Evolutionary conservation across 352 stramenopile genomes (phyloP).

Genomic region (Globisporangium splendens): DNA sequence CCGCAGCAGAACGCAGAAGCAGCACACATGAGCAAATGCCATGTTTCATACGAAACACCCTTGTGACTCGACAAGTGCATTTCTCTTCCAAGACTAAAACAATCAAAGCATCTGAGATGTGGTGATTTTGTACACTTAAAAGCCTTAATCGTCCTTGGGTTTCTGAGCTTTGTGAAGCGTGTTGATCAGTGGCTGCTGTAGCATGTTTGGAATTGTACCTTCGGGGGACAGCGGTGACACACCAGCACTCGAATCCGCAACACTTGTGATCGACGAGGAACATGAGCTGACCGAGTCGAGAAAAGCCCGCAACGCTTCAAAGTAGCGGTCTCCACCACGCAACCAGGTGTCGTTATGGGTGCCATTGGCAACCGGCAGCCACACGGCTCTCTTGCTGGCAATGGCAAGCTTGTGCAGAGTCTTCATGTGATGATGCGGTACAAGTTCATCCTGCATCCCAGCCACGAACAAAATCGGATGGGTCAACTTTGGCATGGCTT

Average conservation of each 20-base stretch:
- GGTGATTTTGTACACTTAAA: background rate
- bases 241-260: constrained; percentile 11
- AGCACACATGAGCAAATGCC: too few species aligned
- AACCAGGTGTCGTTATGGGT: constrained; percentile 96
- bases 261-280: constrained; percentile 11
- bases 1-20: too few species aligned
- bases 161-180: constrained; percentile 28
- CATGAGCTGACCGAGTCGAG: constrained; percentile 37
- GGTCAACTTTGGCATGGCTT: constrained; percentile 49
- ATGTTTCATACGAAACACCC: too few species aligned
- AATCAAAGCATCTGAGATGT: background rate
- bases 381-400: constrained; percentile 46
- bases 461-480: constrained; percentile 91
- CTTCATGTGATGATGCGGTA: constrained; percentile 90
- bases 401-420: constrained; percentile 64
- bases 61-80: too few species aligned
- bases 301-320: constrained; percentile 63
- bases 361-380: constrained; percentile 81
- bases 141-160: constrained; percentile 23
- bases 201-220: constrained; percentile 68
- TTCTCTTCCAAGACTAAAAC: too few species aligned
- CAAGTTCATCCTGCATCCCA: constrained; percentile 88
- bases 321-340: constrained; percentile 87
- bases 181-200: constrained; percentile 56
- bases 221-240: constrained; percentile 20